Percentiles rank a stretch among this genome's conserved stretches.
Conservation (phyloP, 2,329 filamentous ascomycete species). For the Phyllosticta ampelicida region DNA sequence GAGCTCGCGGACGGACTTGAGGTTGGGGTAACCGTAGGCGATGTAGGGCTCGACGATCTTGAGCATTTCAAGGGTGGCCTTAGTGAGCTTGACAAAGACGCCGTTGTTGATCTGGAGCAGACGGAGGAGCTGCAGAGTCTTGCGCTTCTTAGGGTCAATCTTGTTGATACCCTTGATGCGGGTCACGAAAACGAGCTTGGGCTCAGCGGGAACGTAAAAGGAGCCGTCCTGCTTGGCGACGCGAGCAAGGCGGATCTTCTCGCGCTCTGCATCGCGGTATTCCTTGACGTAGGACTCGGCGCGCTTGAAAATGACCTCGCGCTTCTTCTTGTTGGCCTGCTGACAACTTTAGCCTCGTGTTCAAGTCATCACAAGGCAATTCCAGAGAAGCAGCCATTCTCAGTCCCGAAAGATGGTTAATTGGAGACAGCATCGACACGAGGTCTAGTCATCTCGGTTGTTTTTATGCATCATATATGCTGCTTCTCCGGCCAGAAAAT, state of each 20-base stretch:
- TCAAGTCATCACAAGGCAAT: slow-evolving; percentile 18
- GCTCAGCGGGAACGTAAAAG: slow-evolving; percentile 89
- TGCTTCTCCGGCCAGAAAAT: slow-evolving; percentile 18
- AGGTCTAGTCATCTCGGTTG: slow-evolving; percentile 80
- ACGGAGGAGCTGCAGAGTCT: slow-evolving; percentile 98
- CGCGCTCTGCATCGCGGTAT: slow-evolving; percentile 95
- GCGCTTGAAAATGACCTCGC: slow-evolving; percentile 97
- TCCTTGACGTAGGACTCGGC: slow-evolving; percentile 99
- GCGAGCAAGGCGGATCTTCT: slow-evolving; percentile 90
- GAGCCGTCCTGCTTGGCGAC: slow-evolving; percentile 83
- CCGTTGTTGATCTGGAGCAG: slow-evolving; percentile 99
- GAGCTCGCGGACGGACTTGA: slow-evolving; percentile 98
- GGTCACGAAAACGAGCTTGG: slow-evolving; percentile 94
- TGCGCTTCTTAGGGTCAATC: slow-evolving; percentile 99
- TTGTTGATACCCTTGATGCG: slow-evolving; percentile 99
- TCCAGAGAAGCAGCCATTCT: slow-evolving; percentile 33
- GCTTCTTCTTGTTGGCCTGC: slow-evolving; percentile 98
- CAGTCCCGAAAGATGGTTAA: slow-evolving; percentile 99
- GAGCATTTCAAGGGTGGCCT: slow-evolving; percentile 95
- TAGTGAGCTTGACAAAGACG: slow-evolving; percentile 94
- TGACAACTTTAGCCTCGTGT: slow-evolving; percentile 23
- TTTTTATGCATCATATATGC: slow-evolving; percentile 76
- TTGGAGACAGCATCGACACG: slow-evolving; percentile 92
- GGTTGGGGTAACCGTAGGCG: slow-evolving; percentile 98
- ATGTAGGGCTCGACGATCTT: slow-evolving; percentile 98